phyloP scores from a whole-genome alignment of 2,329 filamentous ascomycete species.

The Dactylellina sp. region DNA sequence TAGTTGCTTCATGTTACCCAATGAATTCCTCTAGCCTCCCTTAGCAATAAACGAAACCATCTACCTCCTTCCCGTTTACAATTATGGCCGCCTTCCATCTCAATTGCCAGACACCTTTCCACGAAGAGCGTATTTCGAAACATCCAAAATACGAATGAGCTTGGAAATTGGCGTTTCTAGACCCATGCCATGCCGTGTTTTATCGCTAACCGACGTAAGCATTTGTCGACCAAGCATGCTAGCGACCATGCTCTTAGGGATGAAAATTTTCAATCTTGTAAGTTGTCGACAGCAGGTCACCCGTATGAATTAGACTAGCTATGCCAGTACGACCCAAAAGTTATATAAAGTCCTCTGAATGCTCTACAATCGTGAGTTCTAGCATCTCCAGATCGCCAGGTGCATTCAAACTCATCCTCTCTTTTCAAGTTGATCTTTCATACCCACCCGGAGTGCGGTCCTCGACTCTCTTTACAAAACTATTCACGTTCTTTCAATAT shows the following conservation, averaged over 20 bases:
- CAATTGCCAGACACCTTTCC: conserved; percentile 11
- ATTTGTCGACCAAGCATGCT: too few species aligned
- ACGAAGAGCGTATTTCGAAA: conserved; percentile 25
- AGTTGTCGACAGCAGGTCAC: too few species aligned
- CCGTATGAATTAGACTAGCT: too few species aligned
- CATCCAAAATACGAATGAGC: neutral
- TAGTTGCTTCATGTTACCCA: conserved; percentile 2
- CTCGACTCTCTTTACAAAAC: neutral
- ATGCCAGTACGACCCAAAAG: too few species aligned
- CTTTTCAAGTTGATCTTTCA: conserved; percentile 21
- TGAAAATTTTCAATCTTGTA: too few species aligned
- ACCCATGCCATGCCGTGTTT: neutral
- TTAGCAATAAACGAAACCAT: conserved; percentile 40
- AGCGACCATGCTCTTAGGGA: too few species aligned
- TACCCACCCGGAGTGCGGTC: conserved; percentile 54
- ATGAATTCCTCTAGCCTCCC: conserved; percentile 18
- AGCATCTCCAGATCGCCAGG: conserved; percentile 36
- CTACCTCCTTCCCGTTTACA: conserved; percentile 15
- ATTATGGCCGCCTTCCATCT: neutral
- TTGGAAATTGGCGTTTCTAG: conserved; percentile 13
- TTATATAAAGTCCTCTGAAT: conserved; percentile 4
- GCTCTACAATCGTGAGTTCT: neutral
- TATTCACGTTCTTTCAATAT: neutral
- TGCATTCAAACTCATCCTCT: conserved; percentile 30
- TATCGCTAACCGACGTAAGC: neutral